phyloP scores from a whole-genome alignment of 768 basidiomycete species.

The Dentipellis fragilis region DNA sequence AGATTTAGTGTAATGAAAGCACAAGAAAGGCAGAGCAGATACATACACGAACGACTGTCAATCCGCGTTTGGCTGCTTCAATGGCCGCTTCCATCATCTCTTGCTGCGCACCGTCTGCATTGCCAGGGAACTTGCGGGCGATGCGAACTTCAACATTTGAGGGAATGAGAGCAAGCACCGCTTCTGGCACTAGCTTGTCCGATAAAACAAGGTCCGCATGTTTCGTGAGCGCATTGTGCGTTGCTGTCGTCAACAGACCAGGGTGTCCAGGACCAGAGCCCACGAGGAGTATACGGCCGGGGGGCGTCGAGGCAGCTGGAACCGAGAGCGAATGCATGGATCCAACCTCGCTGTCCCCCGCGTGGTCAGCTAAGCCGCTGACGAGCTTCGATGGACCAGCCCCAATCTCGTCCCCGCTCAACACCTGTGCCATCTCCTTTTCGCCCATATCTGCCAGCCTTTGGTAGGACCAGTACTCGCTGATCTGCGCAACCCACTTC shows the following conservation, averaged over 20 bases:
- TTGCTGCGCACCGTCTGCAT: slow-evolving; percentile 87
- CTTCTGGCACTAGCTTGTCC: slow-evolving; percentile 91
- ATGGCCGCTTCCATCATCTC: slow-evolving; percentile 93
- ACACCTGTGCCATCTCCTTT: slow-evolving; percentile 54
- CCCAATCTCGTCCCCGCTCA: slow-evolving; percentile 29
- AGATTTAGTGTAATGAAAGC: background rate
- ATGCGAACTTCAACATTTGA: slow-evolving; percentile 64
- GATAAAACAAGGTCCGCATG: slow-evolving; percentile 84
- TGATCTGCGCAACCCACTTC: slow-evolving; percentile 92
- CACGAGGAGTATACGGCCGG: slow-evolving; percentile 78
- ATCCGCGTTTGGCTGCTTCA: slow-evolving; percentile 67
- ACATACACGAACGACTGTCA: slow-evolving; percentile 80
- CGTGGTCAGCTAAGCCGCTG: slow-evolving; percentile 15
- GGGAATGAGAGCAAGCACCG: slow-evolving; percentile 81
- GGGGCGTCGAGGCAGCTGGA: slow-evolving; percentile 18
- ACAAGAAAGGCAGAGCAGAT: background rate
- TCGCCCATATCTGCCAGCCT: slow-evolving; percentile 61
- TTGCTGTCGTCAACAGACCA: slow-evolving; percentile 81
- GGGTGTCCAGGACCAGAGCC: slow-evolving; percentile 97
- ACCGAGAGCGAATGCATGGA: slow-evolving; percentile 17
- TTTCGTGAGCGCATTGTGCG: slow-evolving; percentile 68
- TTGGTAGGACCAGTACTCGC: slow-evolving; percentile 90
- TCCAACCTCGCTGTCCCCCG: slow-evolving; percentile 14
- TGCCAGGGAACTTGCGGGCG: slow-evolving; percentile 95
- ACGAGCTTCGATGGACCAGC: slow-evolving; percentile 5